These are phyloP conservation scores for Tetracladium setigerum DNA, from an alignment of 495 filamentous ascomycete genomes.

Conservation along the genomic window DNA sequence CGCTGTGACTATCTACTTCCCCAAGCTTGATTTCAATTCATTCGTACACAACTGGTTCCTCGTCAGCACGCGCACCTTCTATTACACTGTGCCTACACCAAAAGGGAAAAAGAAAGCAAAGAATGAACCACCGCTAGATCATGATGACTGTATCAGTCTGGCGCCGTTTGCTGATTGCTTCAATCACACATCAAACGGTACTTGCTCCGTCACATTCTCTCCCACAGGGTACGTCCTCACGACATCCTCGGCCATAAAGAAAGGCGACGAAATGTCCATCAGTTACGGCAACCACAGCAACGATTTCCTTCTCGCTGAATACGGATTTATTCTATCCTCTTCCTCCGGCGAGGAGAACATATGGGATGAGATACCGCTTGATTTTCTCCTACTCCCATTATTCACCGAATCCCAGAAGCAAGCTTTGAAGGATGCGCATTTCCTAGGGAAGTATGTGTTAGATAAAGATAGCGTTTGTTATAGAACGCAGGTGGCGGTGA, in stretches of 20 bases:
- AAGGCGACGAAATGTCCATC: slow-evolving; percentile 57
- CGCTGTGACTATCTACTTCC: slow-evolving; percentile 43
- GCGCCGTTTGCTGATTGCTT: slow-evolving; percentile 66
- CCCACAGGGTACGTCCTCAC: slow-evolving; percentile 9
- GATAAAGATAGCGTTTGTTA: slow-evolving; percentile 37
- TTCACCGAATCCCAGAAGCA: slow-evolving; percentile 29
- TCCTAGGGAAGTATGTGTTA: slow-evolving; percentile 29
- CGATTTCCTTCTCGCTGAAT: slow-evolving; percentile 61
- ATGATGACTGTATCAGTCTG: slow-evolving; percentile 52
- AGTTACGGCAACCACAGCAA: slow-evolving; percentile 62
- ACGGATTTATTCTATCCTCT: slow-evolving; percentile 60
- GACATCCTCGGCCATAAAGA: slow-evolving; percentile 16
- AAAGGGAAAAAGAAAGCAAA: not conserved
- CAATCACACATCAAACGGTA: slow-evolving; percentile 48
- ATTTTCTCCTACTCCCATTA: slow-evolving; percentile 45
- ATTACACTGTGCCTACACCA: slow-evolving; percentile 29
- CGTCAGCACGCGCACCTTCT: slow-evolving; percentile 64
- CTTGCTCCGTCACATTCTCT: slow-evolving; percentile 19
- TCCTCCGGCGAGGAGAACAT: slow-evolving; percentile 43
- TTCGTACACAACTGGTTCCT: slow-evolving; percentile 65
- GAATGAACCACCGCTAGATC: too few relatives aligned
- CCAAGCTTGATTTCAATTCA: slow-evolving; percentile 38
- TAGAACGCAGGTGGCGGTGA: slow-evolving; percentile 47
- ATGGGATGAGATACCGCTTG: slow-evolving; percentile 46
- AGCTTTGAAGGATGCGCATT: slow-evolving; percentile 38